Conservation (phyloP, 2,329 filamentous ascomycete species). For the Penicillium hordei region DNA sequence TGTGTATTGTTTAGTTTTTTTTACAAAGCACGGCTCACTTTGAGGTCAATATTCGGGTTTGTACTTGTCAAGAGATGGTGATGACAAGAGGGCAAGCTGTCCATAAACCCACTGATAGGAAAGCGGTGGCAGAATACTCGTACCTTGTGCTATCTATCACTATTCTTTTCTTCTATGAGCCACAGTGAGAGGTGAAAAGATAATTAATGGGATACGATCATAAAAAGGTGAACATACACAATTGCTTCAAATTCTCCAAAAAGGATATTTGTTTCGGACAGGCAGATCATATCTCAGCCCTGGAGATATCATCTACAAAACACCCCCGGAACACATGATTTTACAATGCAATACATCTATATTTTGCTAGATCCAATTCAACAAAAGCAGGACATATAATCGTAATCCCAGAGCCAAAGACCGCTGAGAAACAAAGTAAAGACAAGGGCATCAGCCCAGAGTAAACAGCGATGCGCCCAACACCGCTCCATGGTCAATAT, state of each 20-base stretch:
- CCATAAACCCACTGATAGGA: constrained; percentile 17
- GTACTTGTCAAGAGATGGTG: constrained; percentile 4
- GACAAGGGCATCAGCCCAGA: constrained; percentile 9
- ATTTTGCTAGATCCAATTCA: constrained; percentile 3
- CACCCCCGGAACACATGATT: background rate
- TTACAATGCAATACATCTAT: constrained; percentile 3
- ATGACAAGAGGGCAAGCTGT: constrained; percentile 25
- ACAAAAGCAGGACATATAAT: constrained; percentile 13
- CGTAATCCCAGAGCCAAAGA: constrained; percentile 6
- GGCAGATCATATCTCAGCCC: no score
- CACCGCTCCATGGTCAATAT: constrained; percentile 35
- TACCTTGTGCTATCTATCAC: background rate
- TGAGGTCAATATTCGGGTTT: background rate
- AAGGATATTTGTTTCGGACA: no score
- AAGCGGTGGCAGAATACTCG: constrained; percentile 27
- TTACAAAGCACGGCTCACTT: background rate
- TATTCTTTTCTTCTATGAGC: background rate
- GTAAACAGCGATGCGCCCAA: constrained; percentile 31
- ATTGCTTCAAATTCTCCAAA: background rate
- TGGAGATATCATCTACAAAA: background rate
- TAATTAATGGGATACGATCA: background rate
- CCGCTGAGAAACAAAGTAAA: constrained; percentile 10
- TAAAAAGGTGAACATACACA: background rate
- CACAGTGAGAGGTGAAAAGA: background rate
- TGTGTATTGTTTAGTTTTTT: background rate